A percentile compares a stretch with the other conserved stretches of the same genome.
These are phyloP conservation scores for Boletus subparvulus DNA, from an alignment of 768 basidiomycete genomes.

Conservation along the genomic window DNA sequence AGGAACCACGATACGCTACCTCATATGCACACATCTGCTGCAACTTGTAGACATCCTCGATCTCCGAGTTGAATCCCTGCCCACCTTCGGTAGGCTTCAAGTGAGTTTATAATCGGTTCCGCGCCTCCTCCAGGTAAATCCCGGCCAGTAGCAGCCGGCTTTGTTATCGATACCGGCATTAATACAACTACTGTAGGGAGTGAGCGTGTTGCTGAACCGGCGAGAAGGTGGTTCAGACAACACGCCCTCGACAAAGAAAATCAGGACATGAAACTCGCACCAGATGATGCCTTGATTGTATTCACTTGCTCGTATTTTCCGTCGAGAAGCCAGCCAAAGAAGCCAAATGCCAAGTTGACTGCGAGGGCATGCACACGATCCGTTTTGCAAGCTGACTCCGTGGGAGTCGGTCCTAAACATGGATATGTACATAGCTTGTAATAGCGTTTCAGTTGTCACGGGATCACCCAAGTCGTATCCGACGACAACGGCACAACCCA, in stretches of 20 bases:
- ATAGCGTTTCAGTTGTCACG: slow-evolving; percentile 20
- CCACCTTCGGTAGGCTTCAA: slow-evolving; percentile 33
- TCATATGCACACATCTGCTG: slow-evolving; percentile 88
- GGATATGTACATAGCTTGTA: too few species aligned
- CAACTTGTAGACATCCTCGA: slow-evolving; percentile 73
- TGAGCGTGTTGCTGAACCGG: slow-evolving; percentile 68
- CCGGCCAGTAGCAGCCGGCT: too few species aligned
- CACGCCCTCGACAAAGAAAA: too few species aligned
- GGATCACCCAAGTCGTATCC: slow-evolving; percentile 1
- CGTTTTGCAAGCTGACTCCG: slow-evolving; percentile 26
- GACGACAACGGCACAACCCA: slow-evolving; percentile 12
- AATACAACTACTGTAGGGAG: slow-evolving; percentile 81
- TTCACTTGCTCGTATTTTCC: too few species aligned
- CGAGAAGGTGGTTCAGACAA: too few species aligned
- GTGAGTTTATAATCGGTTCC: slow-evolving; percentile 54
- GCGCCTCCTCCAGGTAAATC: slow-evolving; percentile 70
- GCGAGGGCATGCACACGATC: too few species aligned
- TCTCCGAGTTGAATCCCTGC: slow-evolving; percentile 56
- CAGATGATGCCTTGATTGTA: too few species aligned
- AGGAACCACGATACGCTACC: slow-evolving; percentile 35
- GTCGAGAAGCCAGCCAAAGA: neutral
- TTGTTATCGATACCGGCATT: slow-evolving; percentile 54
- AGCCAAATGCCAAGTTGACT: too few species aligned
- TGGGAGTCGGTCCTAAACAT: slow-evolving; percentile 81
- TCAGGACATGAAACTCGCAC: too few species aligned